Percentiles rank a stretch among this genome's conserved stretches.
phyloP scores from a whole-genome alignment of 495 filamentous ascomycete genomes.

The Aspergillus steynii region DNA sequence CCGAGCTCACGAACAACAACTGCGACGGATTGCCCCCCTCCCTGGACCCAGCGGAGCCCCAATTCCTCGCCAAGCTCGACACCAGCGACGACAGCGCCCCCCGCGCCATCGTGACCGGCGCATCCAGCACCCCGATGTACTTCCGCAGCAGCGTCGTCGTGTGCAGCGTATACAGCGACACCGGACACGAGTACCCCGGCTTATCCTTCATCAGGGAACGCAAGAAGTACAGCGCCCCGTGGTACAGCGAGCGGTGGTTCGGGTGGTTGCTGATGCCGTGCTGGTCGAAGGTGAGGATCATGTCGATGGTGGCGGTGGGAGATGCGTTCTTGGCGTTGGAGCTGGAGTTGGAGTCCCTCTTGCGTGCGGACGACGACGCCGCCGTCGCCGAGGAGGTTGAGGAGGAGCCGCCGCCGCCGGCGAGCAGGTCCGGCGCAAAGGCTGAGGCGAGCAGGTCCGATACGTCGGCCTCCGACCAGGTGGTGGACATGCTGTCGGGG shows the following conservation, averaged over 20 bases:
- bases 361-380: conserved; percentile 6
- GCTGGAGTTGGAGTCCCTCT: conserved; percentile 17
- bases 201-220: conserved; percentile 60
- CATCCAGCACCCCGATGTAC: conserved; percentile 76
- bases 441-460: conserved; percentile 64
- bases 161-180: conserved; percentile 80
- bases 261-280: conserved; percentile 80
- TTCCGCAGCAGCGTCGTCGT: conserved; percentile 72
- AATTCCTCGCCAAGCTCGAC: conserved; percentile 30
- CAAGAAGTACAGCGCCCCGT: conserved; percentile 75
- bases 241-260: conserved; percentile 86
- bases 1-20: conserved; percentile 70
- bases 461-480: conserved; percentile 72
- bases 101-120: conserved; percentile 58
- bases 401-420: conserved; percentile 6
- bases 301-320: conserved; percentile 68
- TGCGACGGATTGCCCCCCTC: conserved; percentile 47
- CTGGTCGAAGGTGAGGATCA: conserved; percentile 84
- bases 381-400: too few relatives aligned
- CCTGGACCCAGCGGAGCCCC: conserved; percentile 17
- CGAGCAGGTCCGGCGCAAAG: conserved; percentile 61
- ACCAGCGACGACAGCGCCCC: conserved; percentile 41
- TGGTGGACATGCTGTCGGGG: conserved; percentile 78
- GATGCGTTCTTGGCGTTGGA: conserved; percentile 23
- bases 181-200: conserved; percentile 67